phyloP scores from a whole-genome alignment of 2,329 filamentous ascomycete species.

The Fonsecaea multimorphosa region DNA sequence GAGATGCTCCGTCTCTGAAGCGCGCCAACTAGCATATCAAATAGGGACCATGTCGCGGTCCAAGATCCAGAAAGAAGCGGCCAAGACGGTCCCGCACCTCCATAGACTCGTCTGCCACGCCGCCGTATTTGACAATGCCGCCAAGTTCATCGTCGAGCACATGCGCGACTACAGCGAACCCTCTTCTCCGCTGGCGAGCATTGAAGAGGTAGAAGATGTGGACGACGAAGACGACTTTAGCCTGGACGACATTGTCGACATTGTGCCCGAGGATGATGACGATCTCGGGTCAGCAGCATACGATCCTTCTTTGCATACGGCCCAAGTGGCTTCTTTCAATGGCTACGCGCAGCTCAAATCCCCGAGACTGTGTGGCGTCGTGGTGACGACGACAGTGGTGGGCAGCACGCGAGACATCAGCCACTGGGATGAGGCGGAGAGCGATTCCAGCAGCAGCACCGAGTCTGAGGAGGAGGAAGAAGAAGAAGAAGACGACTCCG shows the following conservation, averaged over 20 bases:
- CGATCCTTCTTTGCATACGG: neutral
- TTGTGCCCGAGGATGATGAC: constrained; percentile 13
- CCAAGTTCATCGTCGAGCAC: constrained; percentile 27
- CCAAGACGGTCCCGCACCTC: constrained; percentile 28
- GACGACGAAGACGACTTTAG: constrained; percentile 5
- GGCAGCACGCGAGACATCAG: neutral
- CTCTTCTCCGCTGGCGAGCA: neutral
- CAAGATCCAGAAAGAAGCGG: constrained; percentile 32
- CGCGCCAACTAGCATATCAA: constrained; percentile 28
- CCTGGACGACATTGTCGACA: neutral
- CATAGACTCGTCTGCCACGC: constrained; percentile 31
- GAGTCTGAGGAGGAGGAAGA: constrained; percentile 19
- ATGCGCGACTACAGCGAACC: constrained; percentile 15
- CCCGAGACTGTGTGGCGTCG: neutral
- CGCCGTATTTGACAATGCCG: constrained; percentile 29
- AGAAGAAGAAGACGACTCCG: constrained; percentile 8
- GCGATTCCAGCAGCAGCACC: constrained; percentile 25
- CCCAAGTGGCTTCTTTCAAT: neutral
- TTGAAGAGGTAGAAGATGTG: constrained; percentile 1
- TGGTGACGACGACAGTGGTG: neutral
- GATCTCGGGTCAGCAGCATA: neutral
- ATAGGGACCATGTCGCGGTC: constrained; percentile 27
- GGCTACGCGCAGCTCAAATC: constrained; percentile 7
- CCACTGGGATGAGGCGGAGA: constrained; percentile 16
- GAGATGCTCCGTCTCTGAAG: neutral